These are phyloP conservation scores for Epichloe scottii DNA, from an alignment of 2,329 filamentous ascomycete genomes.

Conservation along the genomic window DNA sequence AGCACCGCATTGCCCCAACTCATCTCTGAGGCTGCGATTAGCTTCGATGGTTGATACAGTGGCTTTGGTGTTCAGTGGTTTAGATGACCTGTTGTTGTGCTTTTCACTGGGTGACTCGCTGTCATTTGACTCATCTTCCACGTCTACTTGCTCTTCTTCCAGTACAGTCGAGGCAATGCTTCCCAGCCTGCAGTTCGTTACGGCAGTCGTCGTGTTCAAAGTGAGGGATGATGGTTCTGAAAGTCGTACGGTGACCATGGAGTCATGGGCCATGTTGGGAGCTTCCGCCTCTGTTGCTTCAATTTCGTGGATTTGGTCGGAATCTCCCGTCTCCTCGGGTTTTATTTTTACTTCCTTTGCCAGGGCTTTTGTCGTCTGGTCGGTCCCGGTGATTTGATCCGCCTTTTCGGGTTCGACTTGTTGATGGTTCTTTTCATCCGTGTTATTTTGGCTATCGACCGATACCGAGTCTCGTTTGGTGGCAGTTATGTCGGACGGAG, in stretches of 20 bases:
- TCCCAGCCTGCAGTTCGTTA: conserved; percentile 10
- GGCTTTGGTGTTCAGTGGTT: conserved; percentile 12
- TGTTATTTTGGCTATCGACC: not conserved
- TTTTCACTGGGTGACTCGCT: not conserved
- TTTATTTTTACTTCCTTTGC: not conserved
- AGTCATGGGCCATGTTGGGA: conserved; percentile 43
- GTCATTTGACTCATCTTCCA: not conserved
- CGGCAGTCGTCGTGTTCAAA: conserved; percentile 32
- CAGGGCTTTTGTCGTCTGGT: not conserved
- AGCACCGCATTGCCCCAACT: conserved; percentile 20
- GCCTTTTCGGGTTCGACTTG: not conserved
- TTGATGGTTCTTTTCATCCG: not conserved
- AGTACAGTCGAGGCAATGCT: conserved; percentile 8
- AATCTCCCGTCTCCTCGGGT: not conserved
- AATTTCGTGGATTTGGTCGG: conserved; percentile 11
- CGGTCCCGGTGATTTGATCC: not conserved
- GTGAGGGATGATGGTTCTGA: conserved; percentile 47
- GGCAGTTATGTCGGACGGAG: conserved; percentile 13
- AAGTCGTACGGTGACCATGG: conserved; percentile 65
- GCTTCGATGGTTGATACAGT: conserved; percentile 17
- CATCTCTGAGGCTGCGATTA: conserved; percentile 22
- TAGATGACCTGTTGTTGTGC: conserved; percentile 1
- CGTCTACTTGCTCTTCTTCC: conserved; percentile 6
- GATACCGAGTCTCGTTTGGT: conserved; percentile 6
- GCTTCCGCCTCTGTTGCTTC: conserved; percentile 18